Evolutionary conservation across 495 filamentous ascomycete species (phyloP).

Genomic region (Neohortaea acidophila): DNA sequence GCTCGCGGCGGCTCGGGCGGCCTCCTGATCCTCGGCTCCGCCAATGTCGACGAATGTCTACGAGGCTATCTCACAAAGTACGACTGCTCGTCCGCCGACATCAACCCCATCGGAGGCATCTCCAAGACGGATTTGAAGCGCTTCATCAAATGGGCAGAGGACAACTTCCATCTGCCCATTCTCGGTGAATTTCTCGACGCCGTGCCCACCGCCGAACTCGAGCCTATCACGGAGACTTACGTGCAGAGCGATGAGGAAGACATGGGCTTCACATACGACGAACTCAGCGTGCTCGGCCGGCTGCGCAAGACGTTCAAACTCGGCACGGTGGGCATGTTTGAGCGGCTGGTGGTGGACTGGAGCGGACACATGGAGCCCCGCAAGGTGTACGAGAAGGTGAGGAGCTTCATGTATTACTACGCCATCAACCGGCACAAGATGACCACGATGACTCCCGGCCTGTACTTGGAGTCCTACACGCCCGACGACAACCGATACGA

Average conservation of each 20-base stretch:
- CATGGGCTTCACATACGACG: constrained; percentile 49
- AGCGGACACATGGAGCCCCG: constrained; percentile 19
- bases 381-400: constrained; percentile 45
- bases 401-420: constrained; percentile 53
- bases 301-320: constrained; percentile 59
- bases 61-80: constrained; percentile 64
- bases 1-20: constrained; percentile 38
- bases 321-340: constrained; percentile 57
- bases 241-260: constrained; percentile 60
- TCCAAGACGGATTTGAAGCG: constrained; percentile 51
- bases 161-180: constrained; percentile 52
- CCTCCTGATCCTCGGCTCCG: constrained; percentile 50
- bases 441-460: constrained; percentile 28
- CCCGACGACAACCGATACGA: constrained; percentile 60
- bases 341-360: constrained; percentile 38
- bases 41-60: constrained; percentile 40
- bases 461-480: constrained; percentile 27
- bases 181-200: constrained; percentile 60
- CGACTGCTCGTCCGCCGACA: constrained; percentile 38
- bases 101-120: constrained; percentile 30
- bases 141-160: constrained; percentile 55
- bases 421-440: constrained; percentile 34
- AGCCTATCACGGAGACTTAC: constrained; percentile 57
- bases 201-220: constrained; percentile 67
- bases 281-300: constrained; percentile 41